Conservation (phyloP, 768 basidiomycete genomes). For the Sistotremastrum niveocremeum region DNA sequence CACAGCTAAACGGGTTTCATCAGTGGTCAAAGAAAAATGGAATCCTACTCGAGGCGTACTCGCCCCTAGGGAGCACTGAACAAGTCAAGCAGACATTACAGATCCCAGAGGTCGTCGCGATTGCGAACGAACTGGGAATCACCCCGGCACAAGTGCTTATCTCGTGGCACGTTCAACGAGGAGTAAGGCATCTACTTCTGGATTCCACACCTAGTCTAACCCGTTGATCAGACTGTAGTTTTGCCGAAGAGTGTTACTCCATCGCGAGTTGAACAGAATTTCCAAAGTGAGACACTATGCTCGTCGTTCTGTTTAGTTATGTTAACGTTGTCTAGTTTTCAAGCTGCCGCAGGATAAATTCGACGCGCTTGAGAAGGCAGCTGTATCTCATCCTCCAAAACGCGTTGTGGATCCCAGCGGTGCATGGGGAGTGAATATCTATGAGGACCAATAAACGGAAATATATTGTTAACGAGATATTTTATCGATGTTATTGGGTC, state of each 20-base stretch:
- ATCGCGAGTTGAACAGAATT: conserved; percentile 55
- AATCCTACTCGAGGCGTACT: conserved; percentile 62
- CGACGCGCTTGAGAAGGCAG: conserved; percentile 35
- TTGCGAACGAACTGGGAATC: conserved; percentile 49
- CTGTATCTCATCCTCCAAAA: conserved; percentile 32
- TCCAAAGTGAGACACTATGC: conserved; percentile 29
- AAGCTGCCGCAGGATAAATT: conserved; percentile 25
- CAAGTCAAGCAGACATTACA: conserved; percentile 43
- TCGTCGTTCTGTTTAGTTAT: background rate
- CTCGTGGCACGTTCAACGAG: conserved; percentile 67
- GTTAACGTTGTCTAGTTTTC: conserved; percentile 12
- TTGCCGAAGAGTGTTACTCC: conserved; percentile 70
- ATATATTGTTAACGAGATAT: too few relatives aligned
- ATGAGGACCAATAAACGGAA: conserved; percentile 23
- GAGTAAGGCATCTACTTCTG: conserved; percentile 28
- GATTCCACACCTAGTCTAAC: background rate
- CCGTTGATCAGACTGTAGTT: conserved; percentile 38
- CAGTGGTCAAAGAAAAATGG: conserved; percentile 58
- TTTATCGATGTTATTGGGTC: too few relatives aligned
- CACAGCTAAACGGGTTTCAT: background rate
- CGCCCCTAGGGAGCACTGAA: conserved; percentile 52
- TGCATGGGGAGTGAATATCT: conserved; percentile 44
- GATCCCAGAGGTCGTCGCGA: conserved; percentile 44
- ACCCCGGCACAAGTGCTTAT: conserved; percentile 66
- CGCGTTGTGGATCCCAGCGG: conserved; percentile 47